phyloP scores from a whole-genome alignment of 139 green algal genomes.

The Marvania coccoides region DNA sequence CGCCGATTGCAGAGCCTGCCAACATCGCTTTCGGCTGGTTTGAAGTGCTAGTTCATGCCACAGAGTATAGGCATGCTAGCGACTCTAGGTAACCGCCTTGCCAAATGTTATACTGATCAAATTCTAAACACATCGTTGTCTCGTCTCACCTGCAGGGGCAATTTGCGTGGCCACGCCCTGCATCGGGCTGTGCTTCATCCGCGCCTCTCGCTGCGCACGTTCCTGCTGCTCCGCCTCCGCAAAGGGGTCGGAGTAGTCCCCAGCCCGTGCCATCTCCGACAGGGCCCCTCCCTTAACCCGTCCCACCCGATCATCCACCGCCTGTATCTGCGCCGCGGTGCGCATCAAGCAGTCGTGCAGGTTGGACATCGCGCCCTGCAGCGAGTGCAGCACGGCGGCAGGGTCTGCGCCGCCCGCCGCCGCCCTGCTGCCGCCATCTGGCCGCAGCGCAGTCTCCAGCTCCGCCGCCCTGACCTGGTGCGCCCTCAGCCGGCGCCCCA shows the following conservation, averaged over 20 bases:
- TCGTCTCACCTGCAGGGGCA: background rate
- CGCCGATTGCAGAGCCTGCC: background rate
- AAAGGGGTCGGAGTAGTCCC: conserved; percentile 34
- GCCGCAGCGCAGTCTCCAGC: conserved; percentile 24
- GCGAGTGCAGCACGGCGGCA: conserved; percentile 1
- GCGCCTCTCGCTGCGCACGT: background rate
- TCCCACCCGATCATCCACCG: conserved; percentile 26
- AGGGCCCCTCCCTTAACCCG: conserved; percentile 12
- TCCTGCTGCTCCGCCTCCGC: conserved; percentile 17
- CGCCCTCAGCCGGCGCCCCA: conserved; percentile 20
- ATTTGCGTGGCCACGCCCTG: background rate
- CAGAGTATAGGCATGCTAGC: background rate
- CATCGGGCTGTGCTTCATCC: no score
- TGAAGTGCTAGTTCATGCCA: background rate
- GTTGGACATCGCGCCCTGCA: conserved; percentile 27
- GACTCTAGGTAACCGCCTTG: conserved; percentile 2
- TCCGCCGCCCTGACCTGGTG: conserved; percentile 12
- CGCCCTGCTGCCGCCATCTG: background rate
- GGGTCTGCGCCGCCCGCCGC: background rate
- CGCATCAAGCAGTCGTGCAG: conserved; percentile 32
- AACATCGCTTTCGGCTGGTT: background rate
- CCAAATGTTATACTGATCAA: background rate
- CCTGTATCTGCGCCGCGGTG: conserved; percentile 30
- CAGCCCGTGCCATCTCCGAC: background rate
- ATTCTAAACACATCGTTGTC: background rate